A percentile compares a stretch with the other conserved stretches of the same genome.
These are phyloP conservation scores for Phytophthora colocasiae DNA, from an alignment of 352 stramenopile species.

Conservation along the genomic window DNA sequence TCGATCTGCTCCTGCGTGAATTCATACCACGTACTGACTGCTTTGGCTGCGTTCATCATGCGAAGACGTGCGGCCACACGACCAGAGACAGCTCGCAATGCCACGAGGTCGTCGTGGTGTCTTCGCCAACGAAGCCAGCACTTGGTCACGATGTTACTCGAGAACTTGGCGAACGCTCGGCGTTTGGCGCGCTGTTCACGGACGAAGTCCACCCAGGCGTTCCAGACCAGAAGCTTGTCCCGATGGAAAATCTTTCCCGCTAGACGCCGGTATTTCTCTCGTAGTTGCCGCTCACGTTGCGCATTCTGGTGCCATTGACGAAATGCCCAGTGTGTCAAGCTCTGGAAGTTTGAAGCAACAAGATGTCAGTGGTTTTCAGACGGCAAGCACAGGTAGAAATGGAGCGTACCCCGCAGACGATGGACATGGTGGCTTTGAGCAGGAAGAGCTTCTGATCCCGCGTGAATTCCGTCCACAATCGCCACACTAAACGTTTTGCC, in stretches of 20 bases:
- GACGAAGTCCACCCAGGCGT: constrained; percentile 68
- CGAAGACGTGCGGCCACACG: constrained; percentile 53
- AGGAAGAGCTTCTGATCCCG: constrained; percentile 72
- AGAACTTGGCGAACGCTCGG: constrained; percentile 67
- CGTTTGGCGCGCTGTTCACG: constrained; percentile 58
- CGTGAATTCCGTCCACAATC: constrained; percentile 61
- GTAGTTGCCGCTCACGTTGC: constrained; percentile 40
- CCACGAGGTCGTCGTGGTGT: constrained; percentile 47
- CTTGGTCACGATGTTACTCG: constrained; percentile 62
- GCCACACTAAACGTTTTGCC: constrained; percentile 55
- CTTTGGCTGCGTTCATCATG: constrained; percentile 46
- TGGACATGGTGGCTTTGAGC: constrained; percentile 71
- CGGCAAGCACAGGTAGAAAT: not conserved
- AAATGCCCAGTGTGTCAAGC: constrained; percentile 70
- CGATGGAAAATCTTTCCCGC: constrained; percentile 63
- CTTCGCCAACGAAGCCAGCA: constrained; percentile 71
- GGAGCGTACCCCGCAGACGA: constrained; percentile 61
- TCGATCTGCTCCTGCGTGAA: constrained; percentile 64
- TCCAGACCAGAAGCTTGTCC: constrained; percentile 62
- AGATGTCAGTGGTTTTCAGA: not conserved
- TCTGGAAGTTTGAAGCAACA: constrained; percentile 41
- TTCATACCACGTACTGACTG: constrained; percentile 74
- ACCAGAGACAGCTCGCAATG: constrained; percentile 48
- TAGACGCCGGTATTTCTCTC: constrained; percentile 58
- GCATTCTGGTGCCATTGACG: constrained; percentile 66